These are phyloP conservation scores for Phialocephala subalpina DNA, from an alignment of 2,329 filamentous ascomycete species.

Conservation along the genomic window DNA sequence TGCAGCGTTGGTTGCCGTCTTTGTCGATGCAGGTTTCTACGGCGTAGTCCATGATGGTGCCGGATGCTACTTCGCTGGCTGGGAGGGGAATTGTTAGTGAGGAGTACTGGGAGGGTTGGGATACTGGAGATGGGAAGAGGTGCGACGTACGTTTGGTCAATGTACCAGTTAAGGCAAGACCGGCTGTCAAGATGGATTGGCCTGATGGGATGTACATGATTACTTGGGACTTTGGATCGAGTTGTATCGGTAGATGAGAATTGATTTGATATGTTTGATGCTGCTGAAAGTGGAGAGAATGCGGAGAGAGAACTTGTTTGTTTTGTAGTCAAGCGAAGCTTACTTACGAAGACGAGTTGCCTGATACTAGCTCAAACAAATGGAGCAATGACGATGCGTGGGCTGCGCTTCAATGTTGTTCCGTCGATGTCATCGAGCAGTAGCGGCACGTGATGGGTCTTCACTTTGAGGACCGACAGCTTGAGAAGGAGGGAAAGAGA, in stretches of 20 bases:
- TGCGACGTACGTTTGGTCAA: slow-evolving; percentile 28
- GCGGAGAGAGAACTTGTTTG: not conserved
- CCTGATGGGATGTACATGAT: slow-evolving; percentile 39
- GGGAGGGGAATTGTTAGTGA: slow-evolving; percentile 18
- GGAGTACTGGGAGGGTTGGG: not conserved
- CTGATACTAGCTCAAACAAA: not conserved
- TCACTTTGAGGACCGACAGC: not conserved
- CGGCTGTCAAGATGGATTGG: slow-evolving; percentile 37
- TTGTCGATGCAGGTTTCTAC: slow-evolving; percentile 51
- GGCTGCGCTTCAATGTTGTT: not conserved
- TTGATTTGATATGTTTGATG: too few relatives aligned
- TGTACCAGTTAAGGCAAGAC: slow-evolving; percentile 32
- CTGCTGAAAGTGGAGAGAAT: too few relatives aligned
- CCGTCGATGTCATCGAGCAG: slow-evolving; percentile 4
- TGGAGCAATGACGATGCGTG: not conserved
- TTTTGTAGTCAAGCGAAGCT: not conserved
- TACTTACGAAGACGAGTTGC: not conserved
- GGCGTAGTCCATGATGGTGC: slow-evolving; percentile 51
- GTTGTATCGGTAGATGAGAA: not conserved
- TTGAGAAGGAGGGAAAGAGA: not conserved
- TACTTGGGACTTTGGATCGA: not conserved
- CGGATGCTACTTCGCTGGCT: slow-evolving; percentile 43
- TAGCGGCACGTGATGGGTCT: slow-evolving; percentile 1
- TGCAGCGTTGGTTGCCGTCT: slow-evolving; percentile 45
- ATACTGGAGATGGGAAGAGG: not conserved